Evolutionary conservation across 768 basidiomycete genomes (phyloP).

Genomic region (Hygrophorus russula): DNA sequence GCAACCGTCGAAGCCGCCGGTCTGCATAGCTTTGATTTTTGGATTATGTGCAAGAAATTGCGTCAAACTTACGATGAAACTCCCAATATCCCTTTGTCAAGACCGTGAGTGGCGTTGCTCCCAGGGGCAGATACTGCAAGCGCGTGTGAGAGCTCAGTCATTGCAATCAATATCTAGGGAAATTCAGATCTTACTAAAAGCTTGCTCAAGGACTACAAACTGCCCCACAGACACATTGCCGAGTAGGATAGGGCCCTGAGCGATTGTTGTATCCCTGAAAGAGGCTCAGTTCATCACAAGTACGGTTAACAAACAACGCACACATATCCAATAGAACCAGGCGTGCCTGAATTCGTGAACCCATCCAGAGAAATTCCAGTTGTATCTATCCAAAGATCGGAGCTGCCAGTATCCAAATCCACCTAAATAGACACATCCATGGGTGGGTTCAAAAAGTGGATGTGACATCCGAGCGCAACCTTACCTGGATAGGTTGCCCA

Average conservation of each 20-base stretch:
- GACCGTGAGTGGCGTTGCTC: neutral
- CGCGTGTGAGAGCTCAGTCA: neutral
- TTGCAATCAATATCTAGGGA: neutral
- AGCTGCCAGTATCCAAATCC: constrained; percentile 3
- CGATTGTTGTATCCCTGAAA: neutral
- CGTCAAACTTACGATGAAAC: neutral
- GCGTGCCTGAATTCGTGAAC: constrained; percentile 1
- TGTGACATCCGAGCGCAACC: no score
- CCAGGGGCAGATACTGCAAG: neutral
- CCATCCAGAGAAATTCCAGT: neutral
- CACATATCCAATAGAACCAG: neutral
- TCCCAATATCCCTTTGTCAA: neutral
- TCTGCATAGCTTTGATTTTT: no score
- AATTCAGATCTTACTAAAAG: neutral
- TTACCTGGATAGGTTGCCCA: no score
- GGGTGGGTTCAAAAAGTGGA: no score
- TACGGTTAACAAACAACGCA: neutral
- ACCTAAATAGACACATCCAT: neutral
- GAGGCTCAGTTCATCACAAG: neutral
- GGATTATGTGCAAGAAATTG: no score
- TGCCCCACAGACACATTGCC: neutral
- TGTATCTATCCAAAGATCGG: constrained; percentile 3
- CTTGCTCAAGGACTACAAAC: neutral
- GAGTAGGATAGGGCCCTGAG: neutral
- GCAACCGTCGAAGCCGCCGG: no score